These are phyloP conservation scores for Globisporangium heterothallicum DNA, from an alignment of 352 stramenopile genomes.

Conservation along the genomic window DNA sequence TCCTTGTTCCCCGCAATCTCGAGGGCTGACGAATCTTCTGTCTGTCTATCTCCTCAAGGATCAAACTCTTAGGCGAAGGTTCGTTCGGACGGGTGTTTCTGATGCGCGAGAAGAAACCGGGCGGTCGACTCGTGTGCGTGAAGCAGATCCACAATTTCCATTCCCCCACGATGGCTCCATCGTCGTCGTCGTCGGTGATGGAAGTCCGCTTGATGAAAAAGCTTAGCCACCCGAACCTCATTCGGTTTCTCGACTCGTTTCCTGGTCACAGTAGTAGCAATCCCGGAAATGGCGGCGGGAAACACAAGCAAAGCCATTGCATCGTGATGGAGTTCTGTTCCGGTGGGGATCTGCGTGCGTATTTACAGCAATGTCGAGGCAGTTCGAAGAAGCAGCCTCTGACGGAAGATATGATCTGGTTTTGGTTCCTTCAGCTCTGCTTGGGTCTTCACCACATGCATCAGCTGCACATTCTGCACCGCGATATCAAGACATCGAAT, in stretches of 20 bases:
- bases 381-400: conserved; percentile 19
- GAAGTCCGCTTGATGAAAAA: conserved; percentile 73
- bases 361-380: conserved; percentile 18
- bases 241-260: conserved; percentile 79
- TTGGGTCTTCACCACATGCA: conserved; percentile 90
- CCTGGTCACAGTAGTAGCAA: conserved; percentile 6
- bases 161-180: neutral
- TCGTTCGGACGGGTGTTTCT: conserved; percentile 89
- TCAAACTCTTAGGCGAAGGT: conserved; percentile 81
- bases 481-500: conserved; percentile 92
- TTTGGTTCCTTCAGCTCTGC: conserved; percentile 89
- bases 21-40: too few relatives aligned
- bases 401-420: conserved; percentile 77
- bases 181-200: conserved; percentile 22
- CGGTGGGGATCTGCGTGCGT: conserved; percentile 47
- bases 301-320: conserved; percentile 28
- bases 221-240: conserved; percentile 89
- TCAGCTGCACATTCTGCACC: conserved; percentile 63
- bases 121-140: conserved; percentile 71
- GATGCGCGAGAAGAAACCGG: conserved; percentile 71
- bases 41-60: conserved; percentile 15
- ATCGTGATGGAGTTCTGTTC: conserved; percentile 94
- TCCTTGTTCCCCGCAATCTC: too few relatives aligned
- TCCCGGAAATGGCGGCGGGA: too few relatives aligned
- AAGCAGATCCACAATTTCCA: conserved; percentile 79